These are phyloP conservation scores for Xylariaceae sp. DNA, from an alignment of 2,329 filamentous ascomycete species.

Conservation along the genomic window DNA sequence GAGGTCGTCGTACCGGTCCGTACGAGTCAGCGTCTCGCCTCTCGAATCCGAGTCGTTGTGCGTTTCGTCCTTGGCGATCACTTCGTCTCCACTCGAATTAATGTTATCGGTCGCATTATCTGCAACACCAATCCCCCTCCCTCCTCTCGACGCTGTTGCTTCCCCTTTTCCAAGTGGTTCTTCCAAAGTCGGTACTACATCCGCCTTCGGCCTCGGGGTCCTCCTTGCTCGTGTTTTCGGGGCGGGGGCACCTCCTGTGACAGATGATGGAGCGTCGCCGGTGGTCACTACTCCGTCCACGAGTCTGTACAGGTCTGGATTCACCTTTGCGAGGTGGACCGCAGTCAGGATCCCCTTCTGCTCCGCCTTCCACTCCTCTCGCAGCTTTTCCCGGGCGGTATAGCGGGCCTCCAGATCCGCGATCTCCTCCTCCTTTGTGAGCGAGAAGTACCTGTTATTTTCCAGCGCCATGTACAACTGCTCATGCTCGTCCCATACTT, in stretches of 20 bases:
- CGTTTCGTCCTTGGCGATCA: not conserved
- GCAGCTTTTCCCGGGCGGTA: not conserved
- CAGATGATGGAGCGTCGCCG: too few relatives aligned
- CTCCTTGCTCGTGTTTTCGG: not conserved
- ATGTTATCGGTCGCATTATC: not conserved
- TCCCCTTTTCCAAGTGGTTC: too few relatives aligned
- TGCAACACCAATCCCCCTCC: not conserved
- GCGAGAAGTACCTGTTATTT: constrained; percentile 6
- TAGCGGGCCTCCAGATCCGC: constrained; percentile 8
- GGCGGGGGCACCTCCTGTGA: not conserved
- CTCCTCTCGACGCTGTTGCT: not conserved
- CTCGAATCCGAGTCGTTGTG: not conserved
- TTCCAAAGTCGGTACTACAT: too few relatives aligned
- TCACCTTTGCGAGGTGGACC: not conserved
- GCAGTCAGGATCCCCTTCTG: not conserved
- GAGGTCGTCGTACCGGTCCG: too few relatives aligned
- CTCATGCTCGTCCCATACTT: constrained; percentile 16
- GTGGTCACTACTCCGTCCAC: not conserved
- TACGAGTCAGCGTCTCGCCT: too few relatives aligned
- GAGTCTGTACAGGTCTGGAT: not conserved
- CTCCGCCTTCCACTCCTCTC: constrained; percentile 1
- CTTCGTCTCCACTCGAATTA: not conserved
- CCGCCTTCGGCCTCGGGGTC: not conserved
- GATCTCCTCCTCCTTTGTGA: not conserved
- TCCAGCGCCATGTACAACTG: constrained; percentile 20